These are phyloP conservation scores for Trametes villosa DNA, from an alignment of 768 basidiomycete genomes.

Conservation along the genomic window DNA sequence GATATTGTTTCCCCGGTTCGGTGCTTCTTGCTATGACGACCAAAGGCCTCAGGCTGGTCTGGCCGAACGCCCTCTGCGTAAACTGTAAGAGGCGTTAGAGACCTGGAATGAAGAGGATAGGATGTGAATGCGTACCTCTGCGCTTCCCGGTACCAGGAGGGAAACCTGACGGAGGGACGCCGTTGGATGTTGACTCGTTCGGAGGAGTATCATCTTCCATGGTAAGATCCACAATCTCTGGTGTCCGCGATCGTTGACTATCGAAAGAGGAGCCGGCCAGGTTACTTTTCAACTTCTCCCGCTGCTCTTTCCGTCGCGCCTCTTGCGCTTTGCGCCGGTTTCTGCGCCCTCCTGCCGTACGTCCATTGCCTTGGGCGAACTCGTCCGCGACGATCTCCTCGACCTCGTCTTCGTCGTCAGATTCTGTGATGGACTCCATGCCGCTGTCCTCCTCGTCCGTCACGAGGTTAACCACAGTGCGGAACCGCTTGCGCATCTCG, in stretches of 20 bases:
- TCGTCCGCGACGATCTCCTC: constrained; percentile 25
- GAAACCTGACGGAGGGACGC: not conserved
- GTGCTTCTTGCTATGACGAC: constrained; percentile 17
- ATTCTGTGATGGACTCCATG: constrained; percentile 7
- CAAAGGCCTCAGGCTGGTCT: not conserved
- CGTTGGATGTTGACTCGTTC: not conserved
- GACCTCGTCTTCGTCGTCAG: constrained; percentile 28
- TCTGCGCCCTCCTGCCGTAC: not conserved
- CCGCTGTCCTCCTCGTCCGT: constrained; percentile 18
- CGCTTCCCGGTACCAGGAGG: constrained; percentile 13
- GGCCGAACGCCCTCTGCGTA: not conserved
- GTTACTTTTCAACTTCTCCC: constrained; percentile 17
- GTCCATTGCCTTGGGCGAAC: not conserved
- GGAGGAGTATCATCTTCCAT: constrained; percentile 17
- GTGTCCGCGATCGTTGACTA: constrained; percentile 6
- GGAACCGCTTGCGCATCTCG: constrained; percentile 19
- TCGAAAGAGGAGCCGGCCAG: constrained; percentile 6
- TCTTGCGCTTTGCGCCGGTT: constrained; percentile 6
- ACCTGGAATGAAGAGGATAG: not conserved
- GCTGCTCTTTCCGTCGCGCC: constrained; percentile 8
- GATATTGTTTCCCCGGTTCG: constrained; percentile 13
- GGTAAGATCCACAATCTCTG: constrained; percentile 26
- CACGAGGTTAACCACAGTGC: constrained; percentile 11
- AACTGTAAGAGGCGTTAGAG: not conserved
- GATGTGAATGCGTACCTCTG: constrained; percentile 17